These are phyloP conservation scores for Lentinus tigrinus DNA, from an alignment of 768 basidiomycete species.

Conservation along the genomic window DNA sequence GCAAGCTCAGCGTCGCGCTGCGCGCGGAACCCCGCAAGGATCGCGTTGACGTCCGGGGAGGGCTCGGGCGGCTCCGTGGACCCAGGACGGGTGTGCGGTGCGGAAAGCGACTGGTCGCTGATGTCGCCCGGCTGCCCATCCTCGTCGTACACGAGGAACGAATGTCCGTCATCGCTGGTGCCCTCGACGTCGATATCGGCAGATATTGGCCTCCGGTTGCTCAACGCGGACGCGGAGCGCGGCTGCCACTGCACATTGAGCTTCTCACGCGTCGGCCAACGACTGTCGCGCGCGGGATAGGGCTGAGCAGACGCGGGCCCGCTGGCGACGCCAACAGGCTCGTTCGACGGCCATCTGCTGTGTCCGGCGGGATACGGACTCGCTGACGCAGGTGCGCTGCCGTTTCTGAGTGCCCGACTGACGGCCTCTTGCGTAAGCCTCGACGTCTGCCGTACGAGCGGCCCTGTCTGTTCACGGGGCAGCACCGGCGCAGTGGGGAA, in stretches of 20 bases:
- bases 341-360: constrained; percentile 9
- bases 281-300: neutral
- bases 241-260: constrained; percentile 25
- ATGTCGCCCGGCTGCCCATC: constrained; percentile 12
- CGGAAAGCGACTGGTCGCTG: neutral
- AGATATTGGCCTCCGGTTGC: neutral
- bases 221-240: constrained; percentile 22
- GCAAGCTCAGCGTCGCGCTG: neutral
- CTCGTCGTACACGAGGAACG: constrained; percentile 17
- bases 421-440: constrained; percentile 15
- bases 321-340: neutral
- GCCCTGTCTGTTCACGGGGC: constrained; percentile 20
- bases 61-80: constrained; percentile 10
- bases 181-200: neutral
- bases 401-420: neutral
- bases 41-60: constrained; percentile 13
- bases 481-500: constrained; percentile 29
- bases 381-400: constrained; percentile 11
- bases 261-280: constrained; percentile 1
- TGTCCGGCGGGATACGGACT: constrained; percentile 16
- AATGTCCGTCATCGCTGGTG: constrained; percentile 3
- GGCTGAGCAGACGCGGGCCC: constrained; percentile 2
- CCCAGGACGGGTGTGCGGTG: constrained; percentile 5
- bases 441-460: constrained; percentile 22
- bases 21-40: constrained; percentile 10